phyloP scores from a whole-genome alignment of 768 basidiomycete species.

The Ramaria sp. region DNA sequence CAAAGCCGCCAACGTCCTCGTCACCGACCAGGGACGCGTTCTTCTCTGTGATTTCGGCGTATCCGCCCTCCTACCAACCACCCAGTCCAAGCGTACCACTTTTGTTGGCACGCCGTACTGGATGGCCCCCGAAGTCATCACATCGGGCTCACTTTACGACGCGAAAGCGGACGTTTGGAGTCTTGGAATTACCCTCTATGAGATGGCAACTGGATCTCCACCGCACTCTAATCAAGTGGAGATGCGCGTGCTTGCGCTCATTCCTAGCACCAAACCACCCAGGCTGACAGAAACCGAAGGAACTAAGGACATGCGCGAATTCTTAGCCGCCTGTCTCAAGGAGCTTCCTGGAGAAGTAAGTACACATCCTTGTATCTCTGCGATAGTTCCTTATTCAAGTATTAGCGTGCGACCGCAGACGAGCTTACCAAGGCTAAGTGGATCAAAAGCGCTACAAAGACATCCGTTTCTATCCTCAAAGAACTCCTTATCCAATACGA shows the following conservation, averaged over 20 bases:
- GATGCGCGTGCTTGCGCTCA: conserved; percentile 79
- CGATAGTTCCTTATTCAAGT: conserved; percentile 1
- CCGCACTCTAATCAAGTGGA: conserved; percentile 80
- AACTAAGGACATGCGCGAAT: conserved; percentile 79
- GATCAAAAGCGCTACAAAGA: conserved; percentile 71
- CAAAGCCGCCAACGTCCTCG: conserved; percentile 93
- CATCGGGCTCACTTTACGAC: conserved; percentile 82
- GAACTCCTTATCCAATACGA: conserved; percentile 78
- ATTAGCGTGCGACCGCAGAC: conserved; percentile 78
- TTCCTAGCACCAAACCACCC: conserved; percentile 78
- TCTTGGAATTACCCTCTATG: conserved; percentile 89
- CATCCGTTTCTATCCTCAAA: conserved; percentile 54
- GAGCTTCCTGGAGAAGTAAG: conserved; percentile 69
- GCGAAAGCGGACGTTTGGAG: conserved; percentile 99
- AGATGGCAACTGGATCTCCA: conserved; percentile 94
- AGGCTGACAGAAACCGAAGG: conserved; percentile 68
- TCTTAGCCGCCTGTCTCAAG: conserved; percentile 71
- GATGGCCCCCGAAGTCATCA: conserved; percentile 99
- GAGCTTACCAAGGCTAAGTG: conserved; percentile 82
- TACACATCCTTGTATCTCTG: neutral
- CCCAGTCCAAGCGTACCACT: conserved; percentile 88
- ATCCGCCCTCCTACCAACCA: conserved; percentile 77
- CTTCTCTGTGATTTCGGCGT: conserved; percentile 98
- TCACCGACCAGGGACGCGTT: conserved; percentile 81
- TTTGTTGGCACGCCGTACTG: conserved; percentile 96